Base-by-base conservation (phyloP, 495 filamentous ascomycete species). In the Xylaria curta region DNA sequence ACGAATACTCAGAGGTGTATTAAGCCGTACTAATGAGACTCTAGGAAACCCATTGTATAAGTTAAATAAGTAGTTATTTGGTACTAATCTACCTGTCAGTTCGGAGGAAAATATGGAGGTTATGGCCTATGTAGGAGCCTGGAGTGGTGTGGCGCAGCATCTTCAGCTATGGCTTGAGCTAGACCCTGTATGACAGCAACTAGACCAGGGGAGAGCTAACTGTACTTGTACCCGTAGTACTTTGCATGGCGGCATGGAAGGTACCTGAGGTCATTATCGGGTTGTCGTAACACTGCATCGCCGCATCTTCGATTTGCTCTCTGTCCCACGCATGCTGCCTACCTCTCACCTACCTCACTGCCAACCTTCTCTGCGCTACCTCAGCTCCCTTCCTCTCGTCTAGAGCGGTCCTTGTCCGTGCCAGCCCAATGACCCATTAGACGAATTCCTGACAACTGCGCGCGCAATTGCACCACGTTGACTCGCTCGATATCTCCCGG, bases 381-480 rank as follows among this genome's bases (percentile, higher is more conserved):
- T 40, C 19, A 6, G 3, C 64, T 67, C 64, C 31, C 63, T 51
- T 66, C 64, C 46, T 33, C 61, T 5, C 69, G 58, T 44, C 28
- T 28, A 26, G 28, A 71, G 61, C 49, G 60, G 36, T 51, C 51
- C n/a, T 71, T 65, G 60, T 24, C 64, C 31, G 28, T 26, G 53
- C 33, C 53, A 63, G 31, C 40, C 62, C 69, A 63, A 71, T 71
- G 69, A 66, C 38, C 53, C 36, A 36, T 71, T 12, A 42, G 51
- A 66, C 42, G 7, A 66, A 31, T 26, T 3, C 38, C 31, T 66
- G 10, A 71, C 47, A 24, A 66, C 28, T 60, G 69, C 47, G 69
- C 69, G 69, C 69, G 69, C 62, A 66, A 53, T 31, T 49, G 15
- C 61, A 71, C 21, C 36, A 31, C 66, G 26, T 40, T 28, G 33